Conservation (phyloP, 306 rosid genomes). For the Castanopsis chinensis region DNA sequence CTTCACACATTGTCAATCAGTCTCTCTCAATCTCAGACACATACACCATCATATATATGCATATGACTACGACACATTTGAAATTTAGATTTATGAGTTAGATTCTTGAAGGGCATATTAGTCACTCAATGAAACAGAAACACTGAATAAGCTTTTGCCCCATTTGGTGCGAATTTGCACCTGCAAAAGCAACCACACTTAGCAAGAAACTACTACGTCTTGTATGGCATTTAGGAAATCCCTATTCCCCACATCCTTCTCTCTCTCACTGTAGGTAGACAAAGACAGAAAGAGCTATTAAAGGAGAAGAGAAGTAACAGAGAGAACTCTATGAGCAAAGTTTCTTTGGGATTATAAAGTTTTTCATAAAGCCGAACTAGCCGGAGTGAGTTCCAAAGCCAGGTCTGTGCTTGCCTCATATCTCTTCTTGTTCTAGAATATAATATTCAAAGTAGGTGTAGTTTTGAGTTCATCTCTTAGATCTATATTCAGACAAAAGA, state of each 20-base stretch:
- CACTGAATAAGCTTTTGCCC: constrained; percentile 3
- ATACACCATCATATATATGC: too few relatives aligned
- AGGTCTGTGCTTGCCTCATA: constrained; percentile 37
- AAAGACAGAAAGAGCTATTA: constrained; percentile 59
- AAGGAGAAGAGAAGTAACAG: constrained; percentile 41
- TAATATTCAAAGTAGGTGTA: too few relatives aligned
- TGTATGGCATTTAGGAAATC: constrained; percentile 45
- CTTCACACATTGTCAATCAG: too few relatives aligned
- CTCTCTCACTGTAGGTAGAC: constrained; percentile 28
- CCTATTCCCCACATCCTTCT: constrained; percentile 25
- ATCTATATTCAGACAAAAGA: not conserved
- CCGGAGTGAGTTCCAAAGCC: constrained; percentile 37
- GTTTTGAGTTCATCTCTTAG: not conserved
- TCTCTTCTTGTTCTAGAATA: not conserved
- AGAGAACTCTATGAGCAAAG: constrained; percentile 18
- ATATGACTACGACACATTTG: too few relatives aligned
- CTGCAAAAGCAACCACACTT: constrained; percentile 49
- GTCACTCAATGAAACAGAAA: too few relatives aligned
- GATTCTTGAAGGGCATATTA: too few relatives aligned
- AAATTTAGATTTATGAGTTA: too few relatives aligned
- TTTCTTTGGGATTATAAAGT: constrained; percentile 59
- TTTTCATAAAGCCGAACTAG: constrained; percentile 61
- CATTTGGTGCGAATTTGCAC: constrained; percentile 44
- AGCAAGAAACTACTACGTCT: constrained; percentile 44
- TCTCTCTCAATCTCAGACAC: too few relatives aligned